Conservation (phyloP, 2,329 filamentous ascomycete genomes). For the Trichoderma cornu-damae region DNA sequence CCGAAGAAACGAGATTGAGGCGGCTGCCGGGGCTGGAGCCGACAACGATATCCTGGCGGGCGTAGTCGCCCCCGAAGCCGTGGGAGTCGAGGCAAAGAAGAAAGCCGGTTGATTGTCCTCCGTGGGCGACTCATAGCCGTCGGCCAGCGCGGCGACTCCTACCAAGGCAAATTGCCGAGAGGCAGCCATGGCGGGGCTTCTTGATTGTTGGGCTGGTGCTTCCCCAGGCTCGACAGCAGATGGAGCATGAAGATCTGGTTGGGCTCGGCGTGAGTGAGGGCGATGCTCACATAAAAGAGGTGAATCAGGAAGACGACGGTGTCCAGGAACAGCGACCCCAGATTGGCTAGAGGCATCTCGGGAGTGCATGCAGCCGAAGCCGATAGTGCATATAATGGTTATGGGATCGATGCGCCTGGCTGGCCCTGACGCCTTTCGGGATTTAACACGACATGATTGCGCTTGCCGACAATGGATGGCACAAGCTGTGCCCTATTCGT, state of each 20-base stretch:
- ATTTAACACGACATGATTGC: background rate
- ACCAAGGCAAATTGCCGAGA: conserved; percentile 19
- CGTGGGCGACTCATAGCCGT: conserved; percentile 37
- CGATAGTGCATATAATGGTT: no score
- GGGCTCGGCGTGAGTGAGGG: conserved; percentile 46
- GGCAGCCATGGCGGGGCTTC: conserved; percentile 37
- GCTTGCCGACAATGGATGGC: background rate
- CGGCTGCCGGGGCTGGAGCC: background rate
- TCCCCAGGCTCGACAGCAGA: conserved; percentile 44
- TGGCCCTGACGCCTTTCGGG: background rate
- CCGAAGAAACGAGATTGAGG: background rate
- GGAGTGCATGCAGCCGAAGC: background rate
- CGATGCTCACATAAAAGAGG: conserved; percentile 49
- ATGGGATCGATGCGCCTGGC: background rate
- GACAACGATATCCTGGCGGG: conserved; percentile 2
- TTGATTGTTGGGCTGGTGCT: conserved; percentile 44
- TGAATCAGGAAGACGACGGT: conserved; percentile 51
- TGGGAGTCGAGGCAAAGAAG: conserved; percentile 24
- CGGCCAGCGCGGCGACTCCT: conserved; percentile 3
- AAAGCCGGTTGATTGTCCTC: conserved; percentile 31
- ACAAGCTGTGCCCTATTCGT: no score
- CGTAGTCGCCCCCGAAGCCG: conserved; percentile 11
- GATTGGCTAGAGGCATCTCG: conserved; percentile 47
- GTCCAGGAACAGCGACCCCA: conserved; percentile 48
- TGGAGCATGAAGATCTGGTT: conserved; percentile 44